phyloP scores from a whole-genome alignment of 805 yeast genomes.

The Starmerella scarabaei region DNA sequence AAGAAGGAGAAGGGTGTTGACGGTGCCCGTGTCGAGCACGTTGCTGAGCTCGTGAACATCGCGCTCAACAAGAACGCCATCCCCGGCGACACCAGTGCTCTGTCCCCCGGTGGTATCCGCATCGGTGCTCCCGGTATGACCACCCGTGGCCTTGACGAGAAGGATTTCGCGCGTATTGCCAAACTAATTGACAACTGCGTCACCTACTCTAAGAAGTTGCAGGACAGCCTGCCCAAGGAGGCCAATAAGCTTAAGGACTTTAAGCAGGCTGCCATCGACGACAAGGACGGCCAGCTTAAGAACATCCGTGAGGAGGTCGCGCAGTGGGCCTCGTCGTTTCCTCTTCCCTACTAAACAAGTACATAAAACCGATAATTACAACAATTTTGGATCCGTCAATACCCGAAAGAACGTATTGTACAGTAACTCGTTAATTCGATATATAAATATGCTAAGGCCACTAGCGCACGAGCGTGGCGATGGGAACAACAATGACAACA shows the following conservation, averaged over 20 bases:
- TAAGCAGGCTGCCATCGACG: slow-evolving; percentile 58
- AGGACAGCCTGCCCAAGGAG: slow-evolving; percentile 69
- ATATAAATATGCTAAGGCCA: background rate
- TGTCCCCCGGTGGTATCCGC: slow-evolving; percentile 94
- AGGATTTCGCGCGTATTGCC: slow-evolving; percentile 70
- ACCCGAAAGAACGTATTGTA: background rate
- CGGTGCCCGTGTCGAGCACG: slow-evolving; percentile 94
- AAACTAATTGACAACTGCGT: slow-evolving; percentile 72
- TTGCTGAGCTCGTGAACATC: slow-evolving; percentile 85
- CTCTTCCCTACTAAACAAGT: slow-evolving; percentile 28
- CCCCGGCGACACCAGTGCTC: slow-evolving; percentile 94
- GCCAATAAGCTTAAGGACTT: slow-evolving; percentile 90
- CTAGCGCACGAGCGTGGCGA: slow-evolving; percentile 65
- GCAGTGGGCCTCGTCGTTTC: slow-evolving; percentile 59
- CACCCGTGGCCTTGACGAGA: slow-evolving; percentile 87
- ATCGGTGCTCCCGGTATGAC: slow-evolving; percentile 99
- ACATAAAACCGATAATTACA: no score
- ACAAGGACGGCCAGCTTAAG: slow-evolving; percentile 56
- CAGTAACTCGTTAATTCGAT: no score
- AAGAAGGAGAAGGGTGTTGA: slow-evolving; percentile 73
- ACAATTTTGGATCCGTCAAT: background rate
- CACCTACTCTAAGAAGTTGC: slow-evolving; percentile 58
- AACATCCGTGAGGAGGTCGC: slow-evolving; percentile 64
- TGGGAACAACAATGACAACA: slow-evolving; percentile 81
- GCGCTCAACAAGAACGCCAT: slow-evolving; percentile 95